Evolutionary conservation across 2,329 filamentous ascomycete genomes (phyloP).

Genomic region (Xylaria sp.): DNA sequence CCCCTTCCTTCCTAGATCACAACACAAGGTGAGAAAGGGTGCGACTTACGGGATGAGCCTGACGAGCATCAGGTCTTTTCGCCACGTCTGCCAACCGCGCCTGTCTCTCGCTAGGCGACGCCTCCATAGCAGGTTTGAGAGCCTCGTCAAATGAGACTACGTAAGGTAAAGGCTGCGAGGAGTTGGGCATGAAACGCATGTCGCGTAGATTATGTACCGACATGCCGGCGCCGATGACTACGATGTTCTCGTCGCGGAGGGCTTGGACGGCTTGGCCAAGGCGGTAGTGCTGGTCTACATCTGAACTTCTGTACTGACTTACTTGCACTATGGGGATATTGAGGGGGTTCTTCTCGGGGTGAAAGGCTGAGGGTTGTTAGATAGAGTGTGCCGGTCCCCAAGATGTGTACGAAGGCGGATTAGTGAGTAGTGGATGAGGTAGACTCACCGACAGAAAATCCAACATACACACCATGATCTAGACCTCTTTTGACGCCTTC

Average conservation of each 20-base stretch:
- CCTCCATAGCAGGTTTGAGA: conserved; percentile 71
- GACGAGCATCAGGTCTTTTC: conserved; percentile 56
- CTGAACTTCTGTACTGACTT: conserved; percentile 72
- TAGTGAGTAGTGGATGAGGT: not conserved
- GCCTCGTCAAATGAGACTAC: conserved; percentile 72
- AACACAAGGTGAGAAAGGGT: not conserved
- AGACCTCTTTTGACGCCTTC: conserved; percentile 70
- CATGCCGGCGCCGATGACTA: conserved; percentile 79
- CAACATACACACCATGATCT: conserved; percentile 80
- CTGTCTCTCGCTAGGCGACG: conserved; percentile 52
- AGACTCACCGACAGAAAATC: conserved; percentile 63
- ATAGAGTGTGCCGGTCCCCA: not conserved
- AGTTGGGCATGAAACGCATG: conserved; percentile 57
- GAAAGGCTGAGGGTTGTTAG: conserved; percentile 60
- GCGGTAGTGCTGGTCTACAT: conserved; percentile 72
- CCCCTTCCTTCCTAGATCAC: no score
- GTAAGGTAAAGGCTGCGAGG: conserved; percentile 63
- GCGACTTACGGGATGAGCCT: conserved; percentile 56
- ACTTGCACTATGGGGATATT: conserved; percentile 77
- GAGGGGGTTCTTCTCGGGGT: conserved; percentile 69
- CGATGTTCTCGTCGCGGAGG: conserved; percentile 73
- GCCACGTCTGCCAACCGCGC: conserved; percentile 53
- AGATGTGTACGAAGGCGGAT: not conserved
- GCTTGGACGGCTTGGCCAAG: conserved; percentile 72
- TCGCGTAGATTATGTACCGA: conserved; percentile 76